Conservation (phyloP, 208 protist genomes). For the Trypanosoma grayi region DNA sequence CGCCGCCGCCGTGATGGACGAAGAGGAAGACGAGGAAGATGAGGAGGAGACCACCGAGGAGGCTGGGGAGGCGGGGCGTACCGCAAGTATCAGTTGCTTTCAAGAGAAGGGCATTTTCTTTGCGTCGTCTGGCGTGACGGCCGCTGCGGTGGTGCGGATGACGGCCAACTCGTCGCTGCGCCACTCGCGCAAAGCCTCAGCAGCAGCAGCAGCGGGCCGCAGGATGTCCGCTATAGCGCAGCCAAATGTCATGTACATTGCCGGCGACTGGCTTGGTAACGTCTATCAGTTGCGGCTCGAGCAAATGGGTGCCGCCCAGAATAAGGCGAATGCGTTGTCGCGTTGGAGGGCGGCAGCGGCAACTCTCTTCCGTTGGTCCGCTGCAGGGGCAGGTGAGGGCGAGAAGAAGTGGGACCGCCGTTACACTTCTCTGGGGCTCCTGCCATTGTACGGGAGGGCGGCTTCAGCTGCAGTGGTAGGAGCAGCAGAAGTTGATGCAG, state of each 20-base stretch:
- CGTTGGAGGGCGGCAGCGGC: too few species aligned
- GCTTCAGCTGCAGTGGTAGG: too few species aligned
- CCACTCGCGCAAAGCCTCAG: not conserved
- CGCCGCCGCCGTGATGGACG: too few species aligned
- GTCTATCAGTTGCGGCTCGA: conserved; percentile 66
- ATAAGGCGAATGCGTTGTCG: not conserved
- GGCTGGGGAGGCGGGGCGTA: too few species aligned
- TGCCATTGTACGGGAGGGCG: too few species aligned
- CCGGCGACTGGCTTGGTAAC: conserved; percentile 68
- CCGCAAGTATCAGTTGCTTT: not conserved
- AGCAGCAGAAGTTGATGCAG: too few species aligned
- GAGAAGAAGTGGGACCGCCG: too few species aligned
- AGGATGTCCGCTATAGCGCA: too few species aligned
- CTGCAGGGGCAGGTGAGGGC: too few species aligned
- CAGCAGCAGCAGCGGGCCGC: too few species aligned
- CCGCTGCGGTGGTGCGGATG: conserved; percentile 6
- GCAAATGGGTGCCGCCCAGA: not conserved
- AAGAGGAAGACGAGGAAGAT: conserved; percentile 1
- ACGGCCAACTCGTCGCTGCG: not conserved
- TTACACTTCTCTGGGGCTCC: too few species aligned
- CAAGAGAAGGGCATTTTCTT: conserved; percentile 32
- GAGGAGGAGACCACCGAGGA: not conserved
- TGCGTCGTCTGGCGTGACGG: conserved; percentile 27
- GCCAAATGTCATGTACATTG: conserved; percentile 36
- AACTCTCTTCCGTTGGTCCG: too few species aligned